Conservation (phyloP, 768 basidiomycete genomes). For the Clitopilus passeckerianus region DNA sequence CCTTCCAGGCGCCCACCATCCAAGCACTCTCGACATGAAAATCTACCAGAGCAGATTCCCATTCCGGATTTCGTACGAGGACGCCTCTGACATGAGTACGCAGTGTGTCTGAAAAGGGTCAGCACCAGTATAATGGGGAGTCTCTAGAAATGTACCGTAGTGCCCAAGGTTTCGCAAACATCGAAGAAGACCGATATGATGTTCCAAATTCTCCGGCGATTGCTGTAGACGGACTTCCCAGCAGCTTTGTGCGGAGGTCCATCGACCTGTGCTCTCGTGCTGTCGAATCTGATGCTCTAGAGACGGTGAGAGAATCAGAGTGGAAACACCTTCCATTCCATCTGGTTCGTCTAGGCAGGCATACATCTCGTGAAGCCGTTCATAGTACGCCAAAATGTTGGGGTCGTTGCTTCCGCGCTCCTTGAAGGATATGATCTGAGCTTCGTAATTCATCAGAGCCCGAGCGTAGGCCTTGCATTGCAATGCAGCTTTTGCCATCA, state of each 20-base stretch:
- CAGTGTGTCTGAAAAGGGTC: constrained; percentile 64
- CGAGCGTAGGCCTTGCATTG: constrained; percentile 93
- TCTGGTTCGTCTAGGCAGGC: constrained; percentile 96
- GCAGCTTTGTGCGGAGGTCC: constrained; percentile 99
- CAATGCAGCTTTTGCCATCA: constrained; percentile 92
- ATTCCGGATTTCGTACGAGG: constrained; percentile 77
- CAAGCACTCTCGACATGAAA: constrained; percentile 94
- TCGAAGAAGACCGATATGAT: constrained; percentile 84
- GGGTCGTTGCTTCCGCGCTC: constrained; percentile 31
- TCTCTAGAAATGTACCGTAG: constrained; percentile 64
- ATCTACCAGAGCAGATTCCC: constrained; percentile 70
- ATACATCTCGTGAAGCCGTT: constrained; percentile 93
- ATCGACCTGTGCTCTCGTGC: constrained; percentile 93
- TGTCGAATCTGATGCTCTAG: constrained; percentile 96
- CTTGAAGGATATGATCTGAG: constrained; percentile 58
- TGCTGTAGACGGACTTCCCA: constrained; percentile 96
- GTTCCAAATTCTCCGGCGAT: constrained; percentile 82
- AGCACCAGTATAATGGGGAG: background rate
- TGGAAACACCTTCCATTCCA: constrained; percentile 97
- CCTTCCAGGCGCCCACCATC: constrained; percentile 93
- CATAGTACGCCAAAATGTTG: constrained; percentile 72
- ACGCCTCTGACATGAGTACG: constrained; percentile 93
- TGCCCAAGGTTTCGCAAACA: constrained; percentile 95
- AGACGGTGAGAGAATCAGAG: constrained; percentile 81
- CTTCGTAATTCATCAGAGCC: constrained; percentile 93